A percentile compares a stretch with the other conserved stretches of the same genome.
These are phyloP conservation scores for Trichoderma asperelloides DNA, from an alignment of 495 filamentous ascomycete species.

Conservation along the genomic window DNA sequence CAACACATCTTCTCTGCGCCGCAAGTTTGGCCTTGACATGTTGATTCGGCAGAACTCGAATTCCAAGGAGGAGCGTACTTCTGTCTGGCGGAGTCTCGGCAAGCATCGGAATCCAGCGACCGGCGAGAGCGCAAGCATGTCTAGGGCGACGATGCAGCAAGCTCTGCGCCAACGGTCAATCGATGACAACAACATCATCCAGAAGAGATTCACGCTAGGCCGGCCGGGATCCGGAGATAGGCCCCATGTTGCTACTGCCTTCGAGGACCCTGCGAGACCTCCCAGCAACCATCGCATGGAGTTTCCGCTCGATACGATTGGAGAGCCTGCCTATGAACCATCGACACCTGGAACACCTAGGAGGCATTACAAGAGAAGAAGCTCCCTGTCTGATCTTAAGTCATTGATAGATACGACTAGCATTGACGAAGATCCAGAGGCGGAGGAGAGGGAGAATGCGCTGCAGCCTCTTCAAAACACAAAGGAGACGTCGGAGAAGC, in stretches of 20 bases:
- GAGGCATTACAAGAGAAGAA: slow-evolving; percentile 65
- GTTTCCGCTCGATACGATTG: slow-evolving; percentile 36
- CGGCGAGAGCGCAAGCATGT: slow-evolving; percentile 40
- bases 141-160: slow-evolving; percentile 21
- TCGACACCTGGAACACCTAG: slow-evolving; percentile 37
- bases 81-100: slow-evolving; percentile 81
- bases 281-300: slow-evolving; percentile 23
- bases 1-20: slow-evolving; percentile 75
- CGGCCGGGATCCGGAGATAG: slow-evolving; percentile 62
- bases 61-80: slow-evolving; percentile 57
- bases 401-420: slow-evolving; percentile 42
- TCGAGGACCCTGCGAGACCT: slow-evolving; percentile 37
- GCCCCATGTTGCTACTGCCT: slow-evolving; percentile 52
- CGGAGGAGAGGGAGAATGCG: slow-evolving; percentile 9
- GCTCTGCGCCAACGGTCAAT: slow-evolving; percentile 54
- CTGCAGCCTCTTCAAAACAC: slow-evolving; percentile 37
- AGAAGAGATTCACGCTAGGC: slow-evolving; percentile 32
- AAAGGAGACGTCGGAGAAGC: slow-evolving; percentile 52
- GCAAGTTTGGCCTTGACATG: slow-evolving; percentile 69
- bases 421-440: slow-evolving; percentile 27
- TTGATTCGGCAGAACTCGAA: slow-evolving; percentile 70
- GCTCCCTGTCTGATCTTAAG: slow-evolving; percentile 84
- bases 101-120: slow-evolving; percentile 58
- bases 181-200: slow-evolving; percentile 39
- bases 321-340: slow-evolving; percentile 37